phyloP scores from a whole-genome alignment of 2,329 filamentous ascomycete species.

The Moelleriella libera region DNA sequence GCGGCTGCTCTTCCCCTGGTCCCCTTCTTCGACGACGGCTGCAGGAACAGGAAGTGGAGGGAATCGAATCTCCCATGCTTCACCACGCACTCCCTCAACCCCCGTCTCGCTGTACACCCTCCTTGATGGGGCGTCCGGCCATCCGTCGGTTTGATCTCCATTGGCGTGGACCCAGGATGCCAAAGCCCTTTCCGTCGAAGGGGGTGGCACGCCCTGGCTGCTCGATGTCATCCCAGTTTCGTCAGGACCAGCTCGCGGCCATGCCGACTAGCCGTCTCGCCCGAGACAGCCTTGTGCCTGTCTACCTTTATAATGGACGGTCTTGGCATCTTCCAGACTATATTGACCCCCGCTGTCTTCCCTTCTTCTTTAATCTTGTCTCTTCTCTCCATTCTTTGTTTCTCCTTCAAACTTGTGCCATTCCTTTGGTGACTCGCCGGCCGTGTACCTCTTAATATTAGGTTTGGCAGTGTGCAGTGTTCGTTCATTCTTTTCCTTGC shows the following conservation, averaged over 20 bases:
- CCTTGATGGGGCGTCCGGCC: too few species aligned
- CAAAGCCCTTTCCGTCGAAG: too few species aligned
- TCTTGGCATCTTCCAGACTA: constrained; percentile 23
- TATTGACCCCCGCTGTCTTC: constrained; percentile 14
- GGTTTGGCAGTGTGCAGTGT: constrained; percentile 9
- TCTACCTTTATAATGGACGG: constrained; percentile 20
- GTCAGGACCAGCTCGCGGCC: constrained; percentile 8
- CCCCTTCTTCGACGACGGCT: too few species aligned
- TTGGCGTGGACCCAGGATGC: too few species aligned
- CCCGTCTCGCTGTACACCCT: too few species aligned
- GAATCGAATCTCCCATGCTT: too few species aligned
- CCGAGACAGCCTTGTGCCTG: constrained; percentile 8
- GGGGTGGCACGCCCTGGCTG: background rate
- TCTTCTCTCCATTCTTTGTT: constrained; percentile 20
- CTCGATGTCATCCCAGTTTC: constrained; percentile 1
- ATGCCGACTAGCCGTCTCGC: constrained; percentile 16
- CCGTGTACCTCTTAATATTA: constrained; percentile 14
- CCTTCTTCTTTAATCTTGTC: constrained; percentile 12
- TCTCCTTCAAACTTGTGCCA: constrained; percentile 5
- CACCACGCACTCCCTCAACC: too few species aligned
- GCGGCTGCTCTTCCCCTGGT: too few species aligned
- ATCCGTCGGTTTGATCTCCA: too few species aligned
- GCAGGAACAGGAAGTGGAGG: too few species aligned
- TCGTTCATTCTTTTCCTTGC: constrained; percentile 15
- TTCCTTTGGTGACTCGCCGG: constrained; percentile 1